phyloP scores from a whole-genome alignment of 2,329 filamentous ascomycete species.

The Akanthomyces uredinophilus region DNA sequence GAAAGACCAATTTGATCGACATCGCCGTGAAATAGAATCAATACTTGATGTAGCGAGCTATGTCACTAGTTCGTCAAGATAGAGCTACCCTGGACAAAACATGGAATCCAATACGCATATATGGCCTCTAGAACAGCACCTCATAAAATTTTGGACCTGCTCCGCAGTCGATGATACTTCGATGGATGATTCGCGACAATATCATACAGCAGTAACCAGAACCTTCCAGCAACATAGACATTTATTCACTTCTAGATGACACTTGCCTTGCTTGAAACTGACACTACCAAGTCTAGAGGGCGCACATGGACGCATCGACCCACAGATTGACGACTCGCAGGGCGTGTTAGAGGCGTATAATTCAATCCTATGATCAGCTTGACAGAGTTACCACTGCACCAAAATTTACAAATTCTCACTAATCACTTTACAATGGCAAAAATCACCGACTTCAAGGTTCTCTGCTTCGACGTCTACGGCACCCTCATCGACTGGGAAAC shows the following conservation, averaged over 20 bases:
- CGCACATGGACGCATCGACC: background rate
- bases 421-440: background rate
- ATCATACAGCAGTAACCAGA: background rate
- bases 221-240: background rate
- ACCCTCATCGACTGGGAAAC: conserved; percentile 76
- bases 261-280: no score
- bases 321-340: background rate
- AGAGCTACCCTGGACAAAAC: no score
- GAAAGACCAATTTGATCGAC: no score
- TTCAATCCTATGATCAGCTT: background rate
- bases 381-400: background rate
- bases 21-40: no score
- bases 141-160: no score
- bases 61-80: no score
- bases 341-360: background rate
- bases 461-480: conserved; percentile 77
- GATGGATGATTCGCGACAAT: no score
- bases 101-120: no score
- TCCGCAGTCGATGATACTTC: no score
- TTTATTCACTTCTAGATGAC: background rate
- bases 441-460: conserved; percentile 30
- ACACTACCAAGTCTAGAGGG: background rate
- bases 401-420: background rate
- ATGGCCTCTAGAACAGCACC: no score
- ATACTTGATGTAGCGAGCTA: no score